phyloP scores from a whole-genome alignment of 495 filamentous ascomycete genomes.

The Apiosordaria backusii region DNA sequence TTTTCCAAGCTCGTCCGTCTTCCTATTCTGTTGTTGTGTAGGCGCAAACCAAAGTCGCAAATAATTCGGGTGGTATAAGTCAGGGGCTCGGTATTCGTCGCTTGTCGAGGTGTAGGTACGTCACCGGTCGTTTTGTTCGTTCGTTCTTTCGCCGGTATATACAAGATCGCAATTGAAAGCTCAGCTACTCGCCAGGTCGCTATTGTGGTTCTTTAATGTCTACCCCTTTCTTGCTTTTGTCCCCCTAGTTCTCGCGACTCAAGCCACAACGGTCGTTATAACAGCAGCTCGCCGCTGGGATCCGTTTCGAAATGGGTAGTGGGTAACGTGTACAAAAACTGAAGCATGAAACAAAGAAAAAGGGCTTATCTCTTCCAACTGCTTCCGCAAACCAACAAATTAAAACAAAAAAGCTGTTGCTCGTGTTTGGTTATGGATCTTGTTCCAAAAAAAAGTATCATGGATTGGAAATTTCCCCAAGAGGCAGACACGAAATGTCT shows the following conservation, averaged over 20 bases:
- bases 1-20: neutral
- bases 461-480: neutral
- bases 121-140: neutral
- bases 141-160: neutral
- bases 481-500: neutral
- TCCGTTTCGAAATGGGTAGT: neutral
- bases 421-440: neutral
- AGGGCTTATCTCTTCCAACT: neutral
- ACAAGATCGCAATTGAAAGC: neutral
- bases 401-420: neutral
- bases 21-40: neutral
- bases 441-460: neutral
- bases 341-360: slow-evolving; percentile 2
- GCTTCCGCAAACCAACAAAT: neutral
- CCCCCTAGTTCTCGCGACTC: neutral
- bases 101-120: neutral
- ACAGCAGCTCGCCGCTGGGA: neutral
- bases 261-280: neutral
- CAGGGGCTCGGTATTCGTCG: neutral
- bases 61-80: neutral
- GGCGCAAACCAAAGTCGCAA: neutral
- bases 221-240: no score
- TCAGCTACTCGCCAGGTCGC: neutral
- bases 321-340: neutral
- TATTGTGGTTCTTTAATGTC: neutral